Percentiles rank a stretch among this genome's conserved stretches.
phyloP scores from a whole-genome alignment of 768 basidiomycete genomes.

The Dioszegia crocea region DNA sequence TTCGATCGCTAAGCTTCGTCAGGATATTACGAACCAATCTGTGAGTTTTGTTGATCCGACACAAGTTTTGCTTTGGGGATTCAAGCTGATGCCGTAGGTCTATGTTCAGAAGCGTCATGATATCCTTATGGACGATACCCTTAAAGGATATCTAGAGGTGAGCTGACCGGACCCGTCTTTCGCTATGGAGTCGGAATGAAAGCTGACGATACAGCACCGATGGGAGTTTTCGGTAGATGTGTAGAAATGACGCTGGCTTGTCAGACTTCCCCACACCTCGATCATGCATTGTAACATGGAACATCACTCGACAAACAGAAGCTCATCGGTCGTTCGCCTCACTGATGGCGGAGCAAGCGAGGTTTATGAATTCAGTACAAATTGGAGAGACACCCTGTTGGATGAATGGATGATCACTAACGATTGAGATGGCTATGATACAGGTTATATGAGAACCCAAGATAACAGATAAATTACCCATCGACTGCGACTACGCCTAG shows the following conservation, averaged over 20 bases:
- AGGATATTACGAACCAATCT: conserved; percentile 94
- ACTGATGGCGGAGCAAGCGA: too few relatives aligned
- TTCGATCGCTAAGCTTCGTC: conserved; percentile 70
- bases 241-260: too few relatives aligned
- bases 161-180: conserved; percentile 6
- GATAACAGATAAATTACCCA: not conserved
- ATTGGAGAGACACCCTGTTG: too few relatives aligned
- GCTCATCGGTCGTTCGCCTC: too few relatives aligned
- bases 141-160: conserved; percentile 76
- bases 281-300: too few relatives aligned
- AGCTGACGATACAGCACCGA: conserved; percentile 1
- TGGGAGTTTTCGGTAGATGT: conserved; percentile 10
- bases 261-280: too few relatives aligned
- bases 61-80: not conserved
- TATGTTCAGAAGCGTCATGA: conserved; percentile 97
- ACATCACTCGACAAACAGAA: too few relatives aligned
- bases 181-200: too few relatives aligned
- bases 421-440: too few relatives aligned
- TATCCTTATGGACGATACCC: conserved; percentile 91
- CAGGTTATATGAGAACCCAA: too few relatives aligned
- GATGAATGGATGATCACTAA: too few relatives aligned
- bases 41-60: conserved; percentile 56
- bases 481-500: conserved; percentile 9
- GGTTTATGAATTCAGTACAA: too few relatives aligned
- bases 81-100: conserved; percentile 47